These are phyloP conservation scores for Avena sativa DNA, from an alignment of 176 grass and related monocot species.

Conservation along the genomic window DNA sequence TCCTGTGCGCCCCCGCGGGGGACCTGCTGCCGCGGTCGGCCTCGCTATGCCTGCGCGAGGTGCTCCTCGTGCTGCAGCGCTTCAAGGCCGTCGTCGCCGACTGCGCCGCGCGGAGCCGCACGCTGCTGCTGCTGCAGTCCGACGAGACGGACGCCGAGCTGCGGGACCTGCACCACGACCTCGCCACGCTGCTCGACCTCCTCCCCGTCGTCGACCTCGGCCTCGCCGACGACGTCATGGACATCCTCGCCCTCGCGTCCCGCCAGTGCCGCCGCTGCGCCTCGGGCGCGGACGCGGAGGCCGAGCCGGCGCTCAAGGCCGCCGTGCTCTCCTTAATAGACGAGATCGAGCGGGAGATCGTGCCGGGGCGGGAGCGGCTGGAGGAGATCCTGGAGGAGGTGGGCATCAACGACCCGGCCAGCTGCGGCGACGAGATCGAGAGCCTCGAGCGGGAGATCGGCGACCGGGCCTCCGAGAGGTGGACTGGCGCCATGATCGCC, in stretches of 20 bases:
- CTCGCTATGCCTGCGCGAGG: conserved; percentile 84
- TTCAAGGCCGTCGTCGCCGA: conserved; percentile 68
- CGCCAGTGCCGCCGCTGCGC: conserved; percentile 73
- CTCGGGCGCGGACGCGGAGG: not conserved
- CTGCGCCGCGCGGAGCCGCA: conserved; percentile 71
- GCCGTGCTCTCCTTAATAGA: conserved; percentile 68
- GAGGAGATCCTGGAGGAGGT: conserved; percentile 63
- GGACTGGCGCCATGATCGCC: conserved; percentile 78
- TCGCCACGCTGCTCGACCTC: conserved; percentile 85
- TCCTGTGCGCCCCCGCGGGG: not conserved
- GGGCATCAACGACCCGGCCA: conserved; percentile 64
- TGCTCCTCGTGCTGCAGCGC: conserved; percentile 83
- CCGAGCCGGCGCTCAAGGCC: conserved; percentile 54
- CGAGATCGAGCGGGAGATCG: conserved; percentile 74
- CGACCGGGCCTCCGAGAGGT: conserved; percentile 68
- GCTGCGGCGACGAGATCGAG: conserved; percentile 87
- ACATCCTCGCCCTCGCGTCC: conserved; percentile 65
- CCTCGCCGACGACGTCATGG: conserved; percentile 67
- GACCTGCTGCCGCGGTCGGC: conserved; percentile 65
- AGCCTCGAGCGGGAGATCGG: conserved; percentile 84
- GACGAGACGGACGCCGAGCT: conserved; percentile 62
- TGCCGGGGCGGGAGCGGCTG: conserved; percentile 65
- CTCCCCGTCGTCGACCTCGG: conserved; percentile 69
- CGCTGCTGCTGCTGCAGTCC: conserved; percentile 72
- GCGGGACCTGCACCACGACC: conserved; percentile 69